These are phyloP conservation scores for Ceratocystis alfenasii DNA, from an alignment of 2,329 filamentous ascomycete species.

Conservation along the genomic window DNA sequence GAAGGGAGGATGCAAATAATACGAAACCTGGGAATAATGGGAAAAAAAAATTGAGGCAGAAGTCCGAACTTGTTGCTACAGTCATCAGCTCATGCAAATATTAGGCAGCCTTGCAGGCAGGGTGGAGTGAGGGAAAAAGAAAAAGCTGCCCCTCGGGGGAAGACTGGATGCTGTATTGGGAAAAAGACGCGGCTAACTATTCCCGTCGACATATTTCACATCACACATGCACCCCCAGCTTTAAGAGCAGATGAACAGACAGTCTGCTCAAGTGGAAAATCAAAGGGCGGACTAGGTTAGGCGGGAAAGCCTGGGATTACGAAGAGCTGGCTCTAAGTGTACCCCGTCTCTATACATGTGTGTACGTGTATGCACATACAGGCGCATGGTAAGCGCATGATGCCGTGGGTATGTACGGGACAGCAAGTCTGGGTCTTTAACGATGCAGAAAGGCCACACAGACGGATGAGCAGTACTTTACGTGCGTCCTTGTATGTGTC, in stretches of 20 bases:
- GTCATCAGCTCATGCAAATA: background rate
- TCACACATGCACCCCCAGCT: too few species aligned
- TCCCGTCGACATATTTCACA: too few species aligned
- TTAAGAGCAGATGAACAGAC: background rate
- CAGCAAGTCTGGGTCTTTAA: background rate
- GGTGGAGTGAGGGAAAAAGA: background rate
- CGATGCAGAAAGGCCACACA: background rate
- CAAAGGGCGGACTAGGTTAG: background rate
- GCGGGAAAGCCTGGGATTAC: background rate
- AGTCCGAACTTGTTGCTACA: background rate
- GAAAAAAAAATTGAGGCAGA: background rate
- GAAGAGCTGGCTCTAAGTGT: background rate
- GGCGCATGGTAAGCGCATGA: background rate
- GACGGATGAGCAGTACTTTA: background rate
- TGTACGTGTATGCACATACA: background rate
- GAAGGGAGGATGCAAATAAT: too few species aligned
- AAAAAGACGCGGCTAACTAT: background rate
- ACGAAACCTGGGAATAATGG: background rate
- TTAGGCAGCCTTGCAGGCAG: constrained; percentile 7
- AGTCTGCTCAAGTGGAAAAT: background rate
- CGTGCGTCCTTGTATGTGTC: background rate
- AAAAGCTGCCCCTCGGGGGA: background rate
- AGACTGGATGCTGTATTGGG: background rate
- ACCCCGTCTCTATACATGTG: background rate
- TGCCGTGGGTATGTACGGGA: background rate